These are phyloP conservation scores for Pholiota conissans DNA, from an alignment of 768 basidiomycete species.

Conservation along the genomic window DNA sequence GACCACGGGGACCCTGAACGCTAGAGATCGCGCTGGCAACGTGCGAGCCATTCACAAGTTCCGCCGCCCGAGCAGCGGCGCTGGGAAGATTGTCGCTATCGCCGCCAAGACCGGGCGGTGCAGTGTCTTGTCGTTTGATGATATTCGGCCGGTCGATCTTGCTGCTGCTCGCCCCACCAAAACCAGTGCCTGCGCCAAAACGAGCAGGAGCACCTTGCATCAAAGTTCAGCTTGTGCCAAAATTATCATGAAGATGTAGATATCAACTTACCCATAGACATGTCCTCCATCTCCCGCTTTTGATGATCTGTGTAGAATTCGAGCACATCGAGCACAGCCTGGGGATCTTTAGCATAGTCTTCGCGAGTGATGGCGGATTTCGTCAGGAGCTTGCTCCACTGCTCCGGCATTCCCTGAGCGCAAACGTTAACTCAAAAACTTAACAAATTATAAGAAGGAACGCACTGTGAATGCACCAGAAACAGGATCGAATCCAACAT, in stretches of 20 bases:
- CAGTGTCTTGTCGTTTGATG: constrained; percentile 40
- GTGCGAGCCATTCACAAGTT: constrained; percentile 58
- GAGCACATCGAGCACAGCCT: constrained; percentile 95
- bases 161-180: constrained; percentile 67
- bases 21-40: constrained; percentile 35
- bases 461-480: constrained; percentile 92
- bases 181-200: constrained; percentile 90
- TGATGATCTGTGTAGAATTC: constrained; percentile 99
- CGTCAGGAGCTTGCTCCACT: constrained; percentile 96
- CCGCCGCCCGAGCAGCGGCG: constrained; percentile 61
- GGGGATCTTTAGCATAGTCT: constrained; percentile 95
- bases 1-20: constrained; percentile 28
- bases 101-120: constrained; percentile 40
- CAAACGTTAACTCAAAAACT: constrained; percentile 1
- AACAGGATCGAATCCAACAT: constrained; percentile 94
- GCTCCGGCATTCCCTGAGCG: constrained; percentile 87
- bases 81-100: constrained; percentile 41
- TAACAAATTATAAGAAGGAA: constrained; percentile 14
- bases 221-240: constrained; percentile 6
- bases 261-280: constrained; percentile 24
- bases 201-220: constrained; percentile 61
- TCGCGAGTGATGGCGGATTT: constrained; percentile 97
- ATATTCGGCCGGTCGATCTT: constrained; percentile 34
- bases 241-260: not conserved
- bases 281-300: constrained; percentile 84